These are phyloP conservation scores for Phytophthora pinifolia DNA, from an alignment of 352 stramenopile species.

Conservation along the genomic window DNA sequence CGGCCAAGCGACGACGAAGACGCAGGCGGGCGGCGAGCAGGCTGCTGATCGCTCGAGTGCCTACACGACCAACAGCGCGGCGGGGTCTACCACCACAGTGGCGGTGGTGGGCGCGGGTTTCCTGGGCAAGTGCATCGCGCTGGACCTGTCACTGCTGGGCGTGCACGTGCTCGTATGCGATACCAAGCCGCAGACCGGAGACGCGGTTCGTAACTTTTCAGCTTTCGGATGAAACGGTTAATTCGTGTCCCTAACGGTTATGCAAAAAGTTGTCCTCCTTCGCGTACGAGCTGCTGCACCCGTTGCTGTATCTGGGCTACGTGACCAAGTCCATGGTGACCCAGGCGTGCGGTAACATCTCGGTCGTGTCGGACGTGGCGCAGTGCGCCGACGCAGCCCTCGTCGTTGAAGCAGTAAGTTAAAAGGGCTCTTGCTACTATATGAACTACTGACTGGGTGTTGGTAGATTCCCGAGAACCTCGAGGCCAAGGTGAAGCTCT, in stretches of 20 bases:
- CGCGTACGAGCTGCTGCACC: constrained; percentile 65
- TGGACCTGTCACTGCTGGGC: constrained; percentile 67
- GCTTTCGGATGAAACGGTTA: background rate
- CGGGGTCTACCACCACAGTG: constrained; percentile 26
- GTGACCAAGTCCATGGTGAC: constrained; percentile 78
- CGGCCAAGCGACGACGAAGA: constrained; percentile 5
- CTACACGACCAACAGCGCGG: constrained; percentile 15
- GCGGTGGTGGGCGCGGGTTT: constrained; percentile 67
- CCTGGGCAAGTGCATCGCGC: constrained; percentile 64
- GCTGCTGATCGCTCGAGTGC: constrained; percentile 9
- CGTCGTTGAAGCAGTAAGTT: constrained; percentile 63
- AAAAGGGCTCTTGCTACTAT: background rate
- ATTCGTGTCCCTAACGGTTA: background rate
- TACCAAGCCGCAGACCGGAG: constrained; percentile 40
- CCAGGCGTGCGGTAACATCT: constrained; percentile 52
- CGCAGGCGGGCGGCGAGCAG: constrained; percentile 9
- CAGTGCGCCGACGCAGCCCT: constrained; percentile 48
- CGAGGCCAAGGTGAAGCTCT: constrained; percentile 59
- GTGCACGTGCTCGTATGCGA: constrained; percentile 63
- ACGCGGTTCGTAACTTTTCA: constrained; percentile 24
- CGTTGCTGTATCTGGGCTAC: constrained; percentile 73
- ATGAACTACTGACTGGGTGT: no score
- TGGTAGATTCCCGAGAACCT: constrained; percentile 70
- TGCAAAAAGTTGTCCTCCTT: constrained; percentile 48
- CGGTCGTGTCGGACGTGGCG: constrained; percentile 42